Evolutionary conservation across 1,284 basidiomycete genomes (phyloP), one percentile per base, ranked within the genome.

Genomic region (Pseudozyma thailandica): DNA sequence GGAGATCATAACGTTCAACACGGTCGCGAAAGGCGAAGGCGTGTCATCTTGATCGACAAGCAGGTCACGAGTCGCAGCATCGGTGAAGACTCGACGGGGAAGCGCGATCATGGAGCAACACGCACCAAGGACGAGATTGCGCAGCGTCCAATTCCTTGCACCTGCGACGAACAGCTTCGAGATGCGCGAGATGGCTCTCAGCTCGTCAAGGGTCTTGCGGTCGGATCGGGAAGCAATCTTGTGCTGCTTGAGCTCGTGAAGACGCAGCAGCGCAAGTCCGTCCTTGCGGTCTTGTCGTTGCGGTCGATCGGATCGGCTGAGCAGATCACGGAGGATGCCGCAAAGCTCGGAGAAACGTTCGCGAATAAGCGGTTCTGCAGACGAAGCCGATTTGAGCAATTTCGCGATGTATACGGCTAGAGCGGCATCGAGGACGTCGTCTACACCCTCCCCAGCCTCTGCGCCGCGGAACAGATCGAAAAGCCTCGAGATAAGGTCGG

Each of bases 361-460:
- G 15, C 71, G 64, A 12, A 51, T 21, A 13, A 73, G 35, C 0
- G 64, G 38, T 27, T 69, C 64, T 9, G 64, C 71, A 6, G 47
- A 50, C 5, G 59, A 59, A 0, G 43, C 21, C 1, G 56, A 44
- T 20, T 51, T 54, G 43, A 66, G 47, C 31, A 74, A 31, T 38
- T 58, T 74, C 31, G 58, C 72, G 10, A 63, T 28, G 37, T 69
- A 68, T 27, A 74, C 33, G 15, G 52, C 55, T 21, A 72, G 7
- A 21, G 61, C 55, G 21, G 52, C 59, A 47, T 74, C 72, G 20
- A 74, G 37, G 10, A 74, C 55, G n/a, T 55, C 44, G 41, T 74
- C 72, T 23, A 58, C 45, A 10, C 60, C 69, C 13, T 63, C 56
- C 15, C 72, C 72, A 6, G 72, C 72, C 38, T 58, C 35, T 21